Conservation (phyloP, 257 asterid genomes). For the Nicotiana noctiflora region DNA sequence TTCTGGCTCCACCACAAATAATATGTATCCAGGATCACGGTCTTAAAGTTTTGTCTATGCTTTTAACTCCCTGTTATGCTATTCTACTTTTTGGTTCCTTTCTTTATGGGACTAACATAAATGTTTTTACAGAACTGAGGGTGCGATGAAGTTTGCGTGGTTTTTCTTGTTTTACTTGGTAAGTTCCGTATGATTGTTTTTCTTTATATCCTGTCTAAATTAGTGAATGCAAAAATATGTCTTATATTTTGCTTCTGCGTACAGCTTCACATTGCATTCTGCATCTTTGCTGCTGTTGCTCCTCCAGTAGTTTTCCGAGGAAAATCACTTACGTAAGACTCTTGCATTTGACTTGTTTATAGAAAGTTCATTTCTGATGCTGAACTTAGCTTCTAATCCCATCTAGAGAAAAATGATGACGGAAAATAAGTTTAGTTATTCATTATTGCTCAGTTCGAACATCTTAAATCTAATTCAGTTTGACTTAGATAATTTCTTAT, state of each 20-base stretch:
- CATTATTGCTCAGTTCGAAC: background rate
- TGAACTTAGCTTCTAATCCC: background rate
- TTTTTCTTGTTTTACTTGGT: constrained; percentile 89
- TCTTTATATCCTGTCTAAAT: background rate
- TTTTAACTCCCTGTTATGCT: background rate
- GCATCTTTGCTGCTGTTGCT: constrained; percentile 92
- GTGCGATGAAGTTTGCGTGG: constrained; percentile 86
- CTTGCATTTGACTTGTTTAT: background rate
- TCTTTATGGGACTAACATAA: background rate
- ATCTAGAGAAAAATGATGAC: background rate
- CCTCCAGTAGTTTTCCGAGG: constrained; percentile 98
- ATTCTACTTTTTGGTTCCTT: background rate
- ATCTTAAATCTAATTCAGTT: background rate
- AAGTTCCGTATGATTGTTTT: constrained; percentile 10
- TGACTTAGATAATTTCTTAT: background rate
- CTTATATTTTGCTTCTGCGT: constrained; percentile 15
- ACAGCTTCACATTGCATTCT: constrained; percentile 90
- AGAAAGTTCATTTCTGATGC: background rate
- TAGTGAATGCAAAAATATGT: background rate
- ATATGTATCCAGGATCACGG: background rate
- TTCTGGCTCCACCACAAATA: background rate
- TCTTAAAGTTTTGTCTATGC: background rate
- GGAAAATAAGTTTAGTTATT: background rate
- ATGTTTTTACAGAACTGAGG: constrained; percentile 56
- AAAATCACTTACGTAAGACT: constrained; percentile 79